Evolutionary conservation across 225 moss, liverwort and hornwort genomes (phyloP), one percentile per base, ranked within the genome.

Genomic region (Physcomitrium patens): DNA sequence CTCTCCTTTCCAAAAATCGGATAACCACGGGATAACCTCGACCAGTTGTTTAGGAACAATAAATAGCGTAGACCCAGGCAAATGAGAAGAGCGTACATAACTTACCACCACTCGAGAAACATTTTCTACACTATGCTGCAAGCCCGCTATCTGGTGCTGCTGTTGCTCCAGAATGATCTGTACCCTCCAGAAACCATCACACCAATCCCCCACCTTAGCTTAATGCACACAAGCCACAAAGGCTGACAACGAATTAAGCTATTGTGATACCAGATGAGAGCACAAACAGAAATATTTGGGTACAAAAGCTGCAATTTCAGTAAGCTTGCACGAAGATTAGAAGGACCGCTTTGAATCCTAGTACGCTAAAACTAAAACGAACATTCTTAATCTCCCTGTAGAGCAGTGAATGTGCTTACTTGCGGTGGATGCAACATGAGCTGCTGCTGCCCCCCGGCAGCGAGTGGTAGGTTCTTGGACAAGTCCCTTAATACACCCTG

Each of bases 121-220:
- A 78, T 79, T 87, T 71, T 88, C 92, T 81, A 92, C 73, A 46
- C 77, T 81, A 74, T 88, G 92, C 83, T 92, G 92, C 76, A 88
- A 84, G 26, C 84, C 88, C 70, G 82, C 90, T 73, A 90, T 90
- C 81, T 88, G 90, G 59, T 89, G 89, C 77, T 89, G 89, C 68
- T 90, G 88, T 67, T 86, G 92, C 86, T 88, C 86, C 75, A 88
- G 84, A 60, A 92, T 90, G 63, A 92, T 92, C 92, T 92, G 92
- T 78, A 76, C 65, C 80, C 77, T 80, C 56, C 70, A 78, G 71
- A 72, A 55, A 65, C 76, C 67, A 82, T 20, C 44, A 37, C 66
- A 77, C 63, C 65, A 69, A 71, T 74, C 63, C 59, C 65, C 23
- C 67, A 68, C 51, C 59, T 82, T 66, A 82, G 82, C n/a, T 57